phyloP scores from a whole-genome alignment of 345 rosid genomes.

The Theobroma cacao region DNA sequence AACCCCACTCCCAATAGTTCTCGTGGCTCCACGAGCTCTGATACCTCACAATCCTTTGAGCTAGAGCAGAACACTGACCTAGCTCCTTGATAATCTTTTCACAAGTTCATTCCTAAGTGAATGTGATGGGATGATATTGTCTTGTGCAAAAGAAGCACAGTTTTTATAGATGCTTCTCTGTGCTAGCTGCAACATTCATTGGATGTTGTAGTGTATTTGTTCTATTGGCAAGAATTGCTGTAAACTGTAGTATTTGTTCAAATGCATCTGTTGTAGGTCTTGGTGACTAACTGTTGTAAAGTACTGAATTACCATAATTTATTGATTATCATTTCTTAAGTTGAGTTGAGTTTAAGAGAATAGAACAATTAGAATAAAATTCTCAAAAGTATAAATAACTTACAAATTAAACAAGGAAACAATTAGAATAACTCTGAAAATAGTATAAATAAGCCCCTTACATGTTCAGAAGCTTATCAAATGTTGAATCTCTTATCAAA shows the following conservation, averaged over 20 bases:
- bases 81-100: background rate
- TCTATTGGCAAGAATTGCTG: background rate
- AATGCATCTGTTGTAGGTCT: constrained; percentile 4
- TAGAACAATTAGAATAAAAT: too few species aligned
- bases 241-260: background rate
- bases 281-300: background rate
- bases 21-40: constrained; percentile 15
- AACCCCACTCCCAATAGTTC: constrained; percentile 16
- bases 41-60: background rate
- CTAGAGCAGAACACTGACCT: constrained; percentile 2
- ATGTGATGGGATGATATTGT: background rate
- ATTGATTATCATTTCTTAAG: background rate
- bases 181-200: background rate
- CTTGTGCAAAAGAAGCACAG: background rate
- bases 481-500: too few species aligned
- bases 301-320: background rate
- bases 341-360: background rate
- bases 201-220: too few species aligned
- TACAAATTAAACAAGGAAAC: too few species aligned
- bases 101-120: background rate
- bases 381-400: too few species aligned
- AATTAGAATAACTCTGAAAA: too few species aligned
- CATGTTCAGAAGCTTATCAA: too few species aligned
- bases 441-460: too few species aligned
- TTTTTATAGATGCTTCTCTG: constrained; percentile 10